Conservation (phyloP, 2,329 filamentous ascomycete species). For the Didymella exigua region DNA sequence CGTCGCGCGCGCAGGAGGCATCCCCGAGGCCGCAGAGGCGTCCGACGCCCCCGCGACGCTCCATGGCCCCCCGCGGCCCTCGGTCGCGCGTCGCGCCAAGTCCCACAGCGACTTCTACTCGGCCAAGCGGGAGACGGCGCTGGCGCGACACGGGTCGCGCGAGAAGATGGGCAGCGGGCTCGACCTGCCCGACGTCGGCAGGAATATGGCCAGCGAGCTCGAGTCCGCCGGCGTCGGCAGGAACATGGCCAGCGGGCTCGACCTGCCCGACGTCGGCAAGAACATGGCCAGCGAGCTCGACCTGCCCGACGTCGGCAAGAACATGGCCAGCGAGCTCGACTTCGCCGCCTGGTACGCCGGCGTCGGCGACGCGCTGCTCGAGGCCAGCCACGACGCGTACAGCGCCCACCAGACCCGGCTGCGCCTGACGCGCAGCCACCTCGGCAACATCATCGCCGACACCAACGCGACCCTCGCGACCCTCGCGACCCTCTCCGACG, state of each 20-base stretch:
- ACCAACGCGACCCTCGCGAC: constrained; percentile 77
- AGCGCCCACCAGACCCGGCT: constrained; percentile 83
- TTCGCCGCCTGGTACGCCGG: constrained; percentile 64
- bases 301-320: too few species aligned
- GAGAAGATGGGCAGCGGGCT: constrained; percentile 62
- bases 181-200: too few species aligned
- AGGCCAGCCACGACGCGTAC: constrained; percentile 85
- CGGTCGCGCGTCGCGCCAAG: constrained; percentile 68
- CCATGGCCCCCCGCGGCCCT: constrained; percentile 69
- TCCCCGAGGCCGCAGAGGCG: constrained; percentile 65
- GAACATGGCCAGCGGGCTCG: too few species aligned
- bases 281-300: too few species aligned
- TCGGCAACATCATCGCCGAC: constrained; percentile 77
- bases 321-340: constrained; percentile 63
- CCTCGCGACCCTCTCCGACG: constrained; percentile 78
- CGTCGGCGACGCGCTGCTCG: constrained; percentile 71
- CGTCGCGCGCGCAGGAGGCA: constrained; percentile 60
- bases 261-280: too few species aligned
- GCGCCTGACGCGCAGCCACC: constrained; percentile 77
- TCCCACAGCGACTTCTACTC: constrained; percentile 81
- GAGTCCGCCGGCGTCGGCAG: too few species aligned
- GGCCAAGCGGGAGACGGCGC: constrained; percentile 58
- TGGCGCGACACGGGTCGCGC: constrained; percentile 45
- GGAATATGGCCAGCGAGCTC: too few species aligned
- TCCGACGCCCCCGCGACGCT: constrained; percentile 57